These are phyloP conservation scores for Chlorella vulgaris DNA, from an alignment of 139 green algal genomes.

Conservation along the genomic window DNA sequence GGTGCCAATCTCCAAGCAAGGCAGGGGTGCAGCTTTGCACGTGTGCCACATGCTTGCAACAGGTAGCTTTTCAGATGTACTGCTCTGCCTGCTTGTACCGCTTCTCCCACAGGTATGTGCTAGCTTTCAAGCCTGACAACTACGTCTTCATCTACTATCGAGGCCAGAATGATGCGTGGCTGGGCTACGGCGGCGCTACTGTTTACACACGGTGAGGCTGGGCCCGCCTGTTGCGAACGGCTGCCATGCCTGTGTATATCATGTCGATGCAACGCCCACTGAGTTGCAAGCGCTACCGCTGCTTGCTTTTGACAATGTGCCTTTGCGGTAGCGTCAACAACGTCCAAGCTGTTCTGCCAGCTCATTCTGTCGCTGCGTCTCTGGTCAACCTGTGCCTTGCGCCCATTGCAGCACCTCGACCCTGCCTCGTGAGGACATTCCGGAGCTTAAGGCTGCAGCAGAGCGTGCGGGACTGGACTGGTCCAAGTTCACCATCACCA, in stretches of 20 bases:
- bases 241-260: too few species aligned
- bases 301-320: too few species aligned
- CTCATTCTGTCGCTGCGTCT: neutral
- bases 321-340: too few species aligned
- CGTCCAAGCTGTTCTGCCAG: neutral
- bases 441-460: constrained; percentile 53
- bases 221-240: neutral
- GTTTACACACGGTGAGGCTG: constrained; percentile 59
- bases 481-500: constrained; percentile 74
- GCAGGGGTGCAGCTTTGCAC: too few species aligned
- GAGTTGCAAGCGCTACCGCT: too few species aligned
- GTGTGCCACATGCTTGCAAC: too few species aligned
- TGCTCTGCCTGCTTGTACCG: neutral
- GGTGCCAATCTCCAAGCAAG: too few species aligned
- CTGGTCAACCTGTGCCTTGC: neutral
- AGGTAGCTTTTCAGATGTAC: too few species aligned
- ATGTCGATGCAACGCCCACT: too few species aligned
- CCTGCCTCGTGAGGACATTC: constrained; percentile 63
- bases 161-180: constrained; percentile 90
- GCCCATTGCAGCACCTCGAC: constrained; percentile 15
- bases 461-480: constrained; percentile 61
- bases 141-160: constrained; percentile 90
- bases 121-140: constrained; percentile 72
- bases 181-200: constrained; percentile 83
- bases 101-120: constrained; percentile 72